Evolutionary conservation across 495 filamentous ascomycete species (phyloP).

Genomic region (Ascodesmis nigricans): DNA sequence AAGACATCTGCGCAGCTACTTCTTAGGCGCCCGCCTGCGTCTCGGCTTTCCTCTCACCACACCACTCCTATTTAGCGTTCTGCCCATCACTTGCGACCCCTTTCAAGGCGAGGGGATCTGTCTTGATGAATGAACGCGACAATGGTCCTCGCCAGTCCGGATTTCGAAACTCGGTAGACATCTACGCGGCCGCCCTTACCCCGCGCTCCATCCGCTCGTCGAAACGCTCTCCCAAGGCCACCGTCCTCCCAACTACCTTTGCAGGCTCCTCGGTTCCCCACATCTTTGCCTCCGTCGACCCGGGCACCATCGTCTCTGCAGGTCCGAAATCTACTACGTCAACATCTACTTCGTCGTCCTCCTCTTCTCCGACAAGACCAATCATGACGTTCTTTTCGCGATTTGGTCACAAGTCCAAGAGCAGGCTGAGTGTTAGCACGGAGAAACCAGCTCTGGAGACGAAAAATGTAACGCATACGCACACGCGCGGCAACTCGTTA

Average conservation of each 20-base stretch:
- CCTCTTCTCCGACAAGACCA: slow-evolving; percentile 10
- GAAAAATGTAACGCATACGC: slow-evolving; percentile 11
- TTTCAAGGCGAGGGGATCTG: no score
- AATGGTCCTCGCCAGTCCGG: slow-evolving; percentile 1
- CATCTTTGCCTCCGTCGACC: no score
- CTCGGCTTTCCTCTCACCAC: no score
- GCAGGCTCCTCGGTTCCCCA: no score
- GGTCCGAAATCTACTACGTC: background rate
- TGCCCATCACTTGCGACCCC: no score
- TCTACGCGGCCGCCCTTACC: slow-evolving; percentile 3
- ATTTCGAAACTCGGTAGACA: slow-evolving; percentile 3
- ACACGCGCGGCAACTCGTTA: slow-evolving; percentile 14
- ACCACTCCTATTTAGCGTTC: no score
- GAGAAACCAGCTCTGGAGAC: background rate
- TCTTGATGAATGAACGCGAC: slow-evolving; percentile 2
- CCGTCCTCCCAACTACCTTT: background rate
- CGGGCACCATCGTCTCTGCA: background rate
- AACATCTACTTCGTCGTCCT: background rate
- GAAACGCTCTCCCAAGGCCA: slow-evolving; percentile 1
- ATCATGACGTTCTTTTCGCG: slow-evolving; percentile 16
- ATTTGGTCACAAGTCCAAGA: slow-evolving; percentile 19
- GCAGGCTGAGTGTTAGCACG: slow-evolving; percentile 14
- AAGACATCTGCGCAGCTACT: no score
- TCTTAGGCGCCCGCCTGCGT: no score
- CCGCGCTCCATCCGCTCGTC: no score